Base-by-base conservation (phyloP, 2,329 filamentous ascomycete genomes). In the Gaeumannomyces sp. region DNA sequence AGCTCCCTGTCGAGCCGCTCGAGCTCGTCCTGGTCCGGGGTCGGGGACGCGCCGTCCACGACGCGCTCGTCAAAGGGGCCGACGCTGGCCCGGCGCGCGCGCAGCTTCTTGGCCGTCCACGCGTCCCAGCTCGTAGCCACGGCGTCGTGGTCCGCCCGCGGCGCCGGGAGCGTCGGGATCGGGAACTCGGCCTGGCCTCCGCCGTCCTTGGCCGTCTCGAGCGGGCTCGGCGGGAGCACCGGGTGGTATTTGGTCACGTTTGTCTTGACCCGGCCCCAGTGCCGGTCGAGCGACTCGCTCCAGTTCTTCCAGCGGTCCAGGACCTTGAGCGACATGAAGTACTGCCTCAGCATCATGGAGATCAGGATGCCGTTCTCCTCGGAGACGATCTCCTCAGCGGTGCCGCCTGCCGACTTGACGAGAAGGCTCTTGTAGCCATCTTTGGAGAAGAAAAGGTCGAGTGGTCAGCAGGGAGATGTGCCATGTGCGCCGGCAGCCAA, bases 301-400 rank as follows among this genome's bases (percentile, higher is more conserved):
- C 90, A 90, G 65, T 87, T 82, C 66, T 85, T 87, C 93, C 93
- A 97, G 71, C 86, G 86, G 25, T 92, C 91, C 31, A 96, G 78
- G 1, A 93, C 89, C 65, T 91, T 91, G 59, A 96, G 81, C 8
- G 88, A 90, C 83, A 96, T 89, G 76, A 97, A 97, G 76, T 96
- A 97, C 73, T 97, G 93, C 16, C 93, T 86, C 27, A 97, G 81
- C 74, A 97, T 88, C 72, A 90, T 91, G 61, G 90, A 93, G 70
- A 97, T 91, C 65, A 97, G 81, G 22, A 96, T 88, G 4, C 93
- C 93, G 69, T 91, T 93, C 73, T 97, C 93, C 72, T 96, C 92
- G 35, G 87, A 88, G 6, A 97, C 88, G 22, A 97, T 78, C 72
- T 93, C 91, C 69, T 92, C 87, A 1, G 89, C 90, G 4, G 83